A percentile compares a stretch with the other conserved stretches of the same genome.
These are phyloP conservation scores for Carex scoparia DNA, from an alignment of 176 grass and related monocot genomes.

Conservation along the genomic window DNA sequence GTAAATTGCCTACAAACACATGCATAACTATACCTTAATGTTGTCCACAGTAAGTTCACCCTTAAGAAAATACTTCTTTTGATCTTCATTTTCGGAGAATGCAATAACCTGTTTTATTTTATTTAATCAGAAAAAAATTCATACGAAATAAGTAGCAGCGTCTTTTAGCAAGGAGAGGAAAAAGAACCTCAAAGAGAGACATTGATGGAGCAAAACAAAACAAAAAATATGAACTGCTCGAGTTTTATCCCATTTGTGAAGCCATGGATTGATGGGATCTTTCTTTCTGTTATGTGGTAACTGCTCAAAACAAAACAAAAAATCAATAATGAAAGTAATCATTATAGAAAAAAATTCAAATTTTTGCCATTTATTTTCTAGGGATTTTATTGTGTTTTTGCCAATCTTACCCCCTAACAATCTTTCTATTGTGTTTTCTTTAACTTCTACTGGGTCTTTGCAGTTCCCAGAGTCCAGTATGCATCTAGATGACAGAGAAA, in stretches of 20 bases:
- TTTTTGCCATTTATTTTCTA: not conserved
- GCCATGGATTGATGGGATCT: conserved; percentile 84
- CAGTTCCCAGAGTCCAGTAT: too few relatives aligned
- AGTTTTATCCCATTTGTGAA: conserved; percentile 68
- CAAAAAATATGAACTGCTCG: conserved; percentile 87
- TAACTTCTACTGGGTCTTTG: too few relatives aligned
- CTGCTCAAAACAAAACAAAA: conserved; percentile 23
- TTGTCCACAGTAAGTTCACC: conserved; percentile 49
- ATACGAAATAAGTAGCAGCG: not conserved
- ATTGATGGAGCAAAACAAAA: conserved; percentile 74
- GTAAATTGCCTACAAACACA: not conserved
- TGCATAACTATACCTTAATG: conserved; percentile 51
- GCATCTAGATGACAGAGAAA: too few relatives aligned
- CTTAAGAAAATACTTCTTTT: conserved; percentile 66
- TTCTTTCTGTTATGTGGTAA: conserved; percentile 86
- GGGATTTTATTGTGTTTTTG: too few relatives aligned
- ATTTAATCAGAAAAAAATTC: not conserved
- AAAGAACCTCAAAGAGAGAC: conserved; percentile 72
- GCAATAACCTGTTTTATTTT: conserved; percentile 65
- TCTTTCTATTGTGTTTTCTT: too few relatives aligned
- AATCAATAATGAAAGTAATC: not conserved
- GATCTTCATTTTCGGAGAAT: conserved; percentile 88
- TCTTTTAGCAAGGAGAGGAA: not conserved
- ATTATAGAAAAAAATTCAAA: conserved; percentile 13
- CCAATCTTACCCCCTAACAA: too few relatives aligned